Evolutionary conservation across 495 filamentous ascomycete genomes (phyloP).

Genomic region (Penicillium cosmopolitanum): DNA sequence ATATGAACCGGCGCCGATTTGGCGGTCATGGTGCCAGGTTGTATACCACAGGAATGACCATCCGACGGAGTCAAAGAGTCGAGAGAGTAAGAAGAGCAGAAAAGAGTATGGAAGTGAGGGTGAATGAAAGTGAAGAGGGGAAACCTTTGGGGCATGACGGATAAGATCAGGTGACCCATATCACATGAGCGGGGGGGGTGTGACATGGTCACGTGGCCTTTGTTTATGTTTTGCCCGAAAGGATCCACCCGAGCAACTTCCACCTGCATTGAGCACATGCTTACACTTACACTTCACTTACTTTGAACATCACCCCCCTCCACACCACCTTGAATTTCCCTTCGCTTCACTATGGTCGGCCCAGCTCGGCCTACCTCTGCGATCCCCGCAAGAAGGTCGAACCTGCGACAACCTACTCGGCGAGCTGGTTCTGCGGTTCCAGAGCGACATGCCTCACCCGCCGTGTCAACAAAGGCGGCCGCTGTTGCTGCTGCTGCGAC

Average conservation of each 20-base stretch:
- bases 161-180: slow-evolving; percentile 38
- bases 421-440: slow-evolving; percentile 36
- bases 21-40: slow-evolving; percentile 34
- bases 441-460: slow-evolving; percentile 62
- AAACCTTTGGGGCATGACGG: slow-evolving; percentile 24
- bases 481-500: slow-evolving; percentile 44
- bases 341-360: slow-evolving; percentile 51
- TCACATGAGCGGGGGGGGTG: slow-evolving; percentile 21
- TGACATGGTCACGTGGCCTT: slow-evolving; percentile 38
- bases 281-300: too few species aligned
- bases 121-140: slow-evolving; percentile 14
- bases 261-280: not conserved
- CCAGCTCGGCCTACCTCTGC: slow-evolving; percentile 55
- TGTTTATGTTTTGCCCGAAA: slow-evolving; percentile 51
- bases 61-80: not conserved
- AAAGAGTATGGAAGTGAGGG: not conserved
- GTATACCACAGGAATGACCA: not conserved
- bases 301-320: not conserved
- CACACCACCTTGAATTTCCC: slow-evolving; percentile 3
- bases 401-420: slow-evolving; percentile 58
- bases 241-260: slow-evolving; percentile 27
- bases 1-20: slow-evolving; percentile 63
- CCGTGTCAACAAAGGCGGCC: slow-evolving; percentile 55
- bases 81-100: not conserved
- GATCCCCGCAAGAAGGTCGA: slow-evolving; percentile 54